Evolutionary conservation across 768 basidiomycete species (phyloP), one percentile per base, ranked within the genome.

Genomic region (Boletus rubroflammeus): DNA sequence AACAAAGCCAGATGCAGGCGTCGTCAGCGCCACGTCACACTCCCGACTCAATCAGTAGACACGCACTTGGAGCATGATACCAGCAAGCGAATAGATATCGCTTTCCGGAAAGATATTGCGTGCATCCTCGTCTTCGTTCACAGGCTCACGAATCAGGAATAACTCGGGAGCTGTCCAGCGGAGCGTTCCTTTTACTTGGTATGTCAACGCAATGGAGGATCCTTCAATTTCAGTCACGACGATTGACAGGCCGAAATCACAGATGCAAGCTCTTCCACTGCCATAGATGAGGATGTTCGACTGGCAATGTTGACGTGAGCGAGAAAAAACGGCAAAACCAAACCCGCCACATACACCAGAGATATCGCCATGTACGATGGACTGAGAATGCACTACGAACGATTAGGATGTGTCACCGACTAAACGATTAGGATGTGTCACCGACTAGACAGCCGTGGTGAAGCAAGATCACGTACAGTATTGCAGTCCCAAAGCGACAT

Each of bases 111-210:
- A 48, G 29, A 56, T 41, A 29, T 34, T 47, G 21, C 3, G 17
- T 7, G 8, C 0, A 1, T 43, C 38, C 3, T 52, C 50, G 6
- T 41, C 28, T 3, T 42, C 40, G 5, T 29, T 9, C 17, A 6
- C 31, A 1, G 35, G 17, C 8, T 34, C 45, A n/a, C 6, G 23
- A 14, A 59, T 31, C 1, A 28, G n/a, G 50, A 76, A 72, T 0
- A 81, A 59, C 29, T 74, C 65, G 0, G 78, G 68, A 28, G 80
- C 80, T 10, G 79, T 75, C 77, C 79, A 81, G 2, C 78, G 73
- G 19, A 80, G 67, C n/a, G 78, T 74, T 3, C 78, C 79, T 38
- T 50, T 64, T 7, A 35, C 32, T 47, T 58, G 57, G n/a, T 55
- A 67, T 1, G 57, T 47, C 73, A 74, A 72, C 26, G 70, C 70